phyloP scores from a whole-genome alignment of 2,329 filamentous ascomycete genomes.

The Verticillium dahliae region DNA sequence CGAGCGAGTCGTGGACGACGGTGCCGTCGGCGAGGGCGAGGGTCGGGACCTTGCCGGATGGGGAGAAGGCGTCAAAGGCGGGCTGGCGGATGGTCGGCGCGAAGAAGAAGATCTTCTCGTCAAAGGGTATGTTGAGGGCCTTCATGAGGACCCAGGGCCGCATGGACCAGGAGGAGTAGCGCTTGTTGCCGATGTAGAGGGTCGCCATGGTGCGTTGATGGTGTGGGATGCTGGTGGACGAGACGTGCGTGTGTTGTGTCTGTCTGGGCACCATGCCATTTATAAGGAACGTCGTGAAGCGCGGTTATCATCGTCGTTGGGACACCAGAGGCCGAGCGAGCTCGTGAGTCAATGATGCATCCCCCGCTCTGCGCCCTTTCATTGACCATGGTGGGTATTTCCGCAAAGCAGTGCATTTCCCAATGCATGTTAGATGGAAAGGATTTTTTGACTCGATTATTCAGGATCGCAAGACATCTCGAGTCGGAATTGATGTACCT shows the following conservation, averaged over 20 bases:
- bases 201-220: slow-evolving; percentile 7
- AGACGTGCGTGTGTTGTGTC: too few relatives aligned
- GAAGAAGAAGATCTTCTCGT: slow-evolving; percentile 29
- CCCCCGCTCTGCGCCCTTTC: slow-evolving; percentile 8
- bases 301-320: neutral
- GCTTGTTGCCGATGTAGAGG: slow-evolving; percentile 36
- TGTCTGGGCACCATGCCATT: neutral
- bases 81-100: slow-evolving; percentile 21
- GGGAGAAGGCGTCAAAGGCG: slow-evolving; percentile 30
- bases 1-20: slow-evolving; percentile 37
- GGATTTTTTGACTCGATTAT: too few relatives aligned
- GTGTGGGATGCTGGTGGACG: neutral
- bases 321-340: neutral
- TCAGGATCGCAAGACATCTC: too few relatives aligned
- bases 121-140: slow-evolving; percentile 34
- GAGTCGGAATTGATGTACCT: too few relatives aligned
- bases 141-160: slow-evolving; percentile 38
- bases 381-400: neutral
- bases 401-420: neutral
- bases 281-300: neutral
- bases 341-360: slow-evolving; percentile 1
- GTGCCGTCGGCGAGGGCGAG: slow-evolving; percentile 22
- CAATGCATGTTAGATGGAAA: neutral
- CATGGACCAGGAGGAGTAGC: slow-evolving; percentile 40
- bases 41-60: slow-evolving; percentile 33